Evolutionary conservation across 768 basidiomycete genomes (phyloP), one percentile per base, ranked within the genome.

Genomic region (Boletus bicolor): DNA sequence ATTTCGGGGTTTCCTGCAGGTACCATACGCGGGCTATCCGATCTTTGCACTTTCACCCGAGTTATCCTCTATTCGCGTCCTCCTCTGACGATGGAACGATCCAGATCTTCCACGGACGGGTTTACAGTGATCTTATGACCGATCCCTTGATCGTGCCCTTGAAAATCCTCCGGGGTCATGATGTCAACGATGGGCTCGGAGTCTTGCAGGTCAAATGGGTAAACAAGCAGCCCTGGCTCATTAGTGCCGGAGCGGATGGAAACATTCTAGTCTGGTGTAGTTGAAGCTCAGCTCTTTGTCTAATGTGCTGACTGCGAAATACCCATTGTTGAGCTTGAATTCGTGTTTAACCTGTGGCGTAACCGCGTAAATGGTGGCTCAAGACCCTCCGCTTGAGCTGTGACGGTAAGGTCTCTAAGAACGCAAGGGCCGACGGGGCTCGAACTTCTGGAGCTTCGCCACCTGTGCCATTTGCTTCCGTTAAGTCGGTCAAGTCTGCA

Each of bases 131-230:
- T 71, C 80, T 98, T 44, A 89, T 97, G 85, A 95, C 91, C 44
- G 96, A 99, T 73, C 96, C 97, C 34, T 78, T 98, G 55, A 98
- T 99, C 64, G 96, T 99, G 1, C 97, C 97, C 19, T 77, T 99
- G 66, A 98, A 98, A 75, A 96, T 98, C 50, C 79, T 99, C 44
- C 80, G 91, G 35, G 97, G 95, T n/a, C 97, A 98, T 72, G 77
- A 82, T 44, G 75, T 98, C 51, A 82, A 75, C 56, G 92, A 95
- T 32, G 91, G 89, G 1, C 80, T 98, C 24, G 97, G 97, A 38
- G 95, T 98, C 51, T 78, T 98, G 55, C 90, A 93, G 66, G 77
- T 95, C 54, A 85, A 80, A 69, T 99, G 97, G 96, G 89, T 88
- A 56, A 83, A 78, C 63, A 83, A 83, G 59, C 87, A 94, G 58